Evolutionary conservation across 192 early-diverging fungal species (phyloP).

Genomic region (Mortierella hygrophila): DNA sequence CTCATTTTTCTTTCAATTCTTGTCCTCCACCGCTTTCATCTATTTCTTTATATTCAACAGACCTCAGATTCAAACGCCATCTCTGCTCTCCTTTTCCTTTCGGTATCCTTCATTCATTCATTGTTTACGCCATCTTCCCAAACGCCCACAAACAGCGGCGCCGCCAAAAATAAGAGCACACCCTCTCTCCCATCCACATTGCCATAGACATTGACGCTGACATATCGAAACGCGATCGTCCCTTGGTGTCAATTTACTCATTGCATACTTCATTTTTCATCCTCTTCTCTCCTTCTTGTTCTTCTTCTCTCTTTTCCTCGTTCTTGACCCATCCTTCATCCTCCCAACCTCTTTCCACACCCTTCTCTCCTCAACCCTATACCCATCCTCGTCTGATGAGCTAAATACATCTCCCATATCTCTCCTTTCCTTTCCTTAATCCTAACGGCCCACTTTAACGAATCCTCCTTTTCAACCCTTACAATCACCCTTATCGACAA

Average conservation of each 20-base stretch:
- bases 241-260: background rate
- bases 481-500: background rate
- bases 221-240: background rate
- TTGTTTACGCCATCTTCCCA: background rate
- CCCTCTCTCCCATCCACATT: background rate
- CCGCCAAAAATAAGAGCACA: background rate
- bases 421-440: background rate
- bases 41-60: background rate
- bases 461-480: background rate
- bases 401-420: background rate
- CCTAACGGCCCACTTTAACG: background rate
- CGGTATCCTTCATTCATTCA: background rate
- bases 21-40: background rate
- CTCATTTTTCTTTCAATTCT: no score
- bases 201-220: no score
- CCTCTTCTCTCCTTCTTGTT: background rate
- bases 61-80: background rate
- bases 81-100: background rate
- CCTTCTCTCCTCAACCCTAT: background rate
- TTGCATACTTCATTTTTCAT: background rate
- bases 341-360: background rate
- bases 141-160: background rate
- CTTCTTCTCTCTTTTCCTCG: background rate
- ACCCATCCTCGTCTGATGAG: constrained; percentile 3
- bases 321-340: background rate